Base-by-base conservation (phyloP, 2,329 filamentous ascomycete species). In the Pochonia chlamydosporia region DNA sequence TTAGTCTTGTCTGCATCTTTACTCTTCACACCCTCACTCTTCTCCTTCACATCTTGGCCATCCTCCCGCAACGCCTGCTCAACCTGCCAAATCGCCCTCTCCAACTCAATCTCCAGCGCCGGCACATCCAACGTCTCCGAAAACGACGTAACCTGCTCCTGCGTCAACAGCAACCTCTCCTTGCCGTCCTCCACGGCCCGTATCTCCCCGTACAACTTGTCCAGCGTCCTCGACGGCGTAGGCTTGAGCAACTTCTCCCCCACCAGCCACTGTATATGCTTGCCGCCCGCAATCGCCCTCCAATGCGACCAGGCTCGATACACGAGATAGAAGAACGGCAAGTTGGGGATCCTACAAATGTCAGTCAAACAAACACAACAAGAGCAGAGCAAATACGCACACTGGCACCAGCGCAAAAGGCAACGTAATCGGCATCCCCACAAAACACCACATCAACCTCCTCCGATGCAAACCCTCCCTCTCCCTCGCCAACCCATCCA, bases 321-420 rank as follows among this genome's bases (percentile, higher is more conserved):
- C 16, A 81, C 81, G 35, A 97, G 79, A 66, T 97, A 99, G 73
- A 97, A 97, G 74, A 97, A 97, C 16, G 93, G 93, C 11, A 99
- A 74, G 63, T 99, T 96, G 30, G 92, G 91, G 53, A 96, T 78
- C 52, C 89, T 95, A 11, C 37, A 39, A 49, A 23, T 41, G 44
- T 28, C 26, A 7, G 13, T 28, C 26, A 28, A 28, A 24, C 20
- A 37, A 37, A 28, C 21, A 45, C 14, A 24, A 30, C 6, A 16
- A 42, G 25, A 9, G 11, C 35, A 11, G n/a, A n/a, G 20, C 14
- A 14, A 36, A 33, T 46, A 73, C 88, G 69, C 79, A 95, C 89
- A 97, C 63, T 40, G 93, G 93, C 37, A 99, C 72, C 40, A 96
- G 68, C 4, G 82, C 90, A 64, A 97, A 81, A 0, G 93, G 93